Evolutionary conservation across 208 protist species (phyloP).

Genomic region (Trypanosoma melophagium): DNA sequence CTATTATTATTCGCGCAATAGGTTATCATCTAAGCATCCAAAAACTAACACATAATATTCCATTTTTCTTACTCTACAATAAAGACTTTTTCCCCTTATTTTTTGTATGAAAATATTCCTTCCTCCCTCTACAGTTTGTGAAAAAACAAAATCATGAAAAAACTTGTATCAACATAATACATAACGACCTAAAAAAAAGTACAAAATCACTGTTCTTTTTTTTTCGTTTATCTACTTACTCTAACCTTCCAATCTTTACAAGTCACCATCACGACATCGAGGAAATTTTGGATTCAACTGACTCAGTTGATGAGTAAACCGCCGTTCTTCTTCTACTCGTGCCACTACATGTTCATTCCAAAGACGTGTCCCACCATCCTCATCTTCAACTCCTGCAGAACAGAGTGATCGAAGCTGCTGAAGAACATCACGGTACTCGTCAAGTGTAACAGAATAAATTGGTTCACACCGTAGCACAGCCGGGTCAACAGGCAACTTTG

Average conservation of each 20-base stretch:
- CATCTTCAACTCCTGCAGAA: background rate
- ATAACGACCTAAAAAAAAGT: background rate
- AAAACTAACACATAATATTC: too few species aligned
- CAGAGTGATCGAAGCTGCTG: background rate
- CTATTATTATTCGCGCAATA: too few species aligned
- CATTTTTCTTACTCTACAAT: too few species aligned
- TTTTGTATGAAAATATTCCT: too few species aligned
- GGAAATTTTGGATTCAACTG: background rate
- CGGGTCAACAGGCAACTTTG: slow-evolving; percentile 7
- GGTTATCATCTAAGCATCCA: too few species aligned
- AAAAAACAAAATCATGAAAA: too few species aligned
- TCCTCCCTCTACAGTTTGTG: too few species aligned
- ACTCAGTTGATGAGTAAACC: slow-evolving; percentile 16
- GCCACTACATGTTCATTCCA: slow-evolving; percentile 28
- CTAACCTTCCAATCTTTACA: background rate
- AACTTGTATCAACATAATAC: too few species aligned
- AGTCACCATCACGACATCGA: background rate
- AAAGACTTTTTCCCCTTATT: too few species aligned
- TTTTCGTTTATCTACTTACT: background rate
- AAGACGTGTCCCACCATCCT: slow-evolving; percentile 21
- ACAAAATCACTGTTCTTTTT: slow-evolving; percentile 12
- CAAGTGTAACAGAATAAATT: slow-evolving; percentile 27
- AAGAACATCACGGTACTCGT: slow-evolving; percentile 22
- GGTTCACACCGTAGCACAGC: slow-evolving; percentile 17
- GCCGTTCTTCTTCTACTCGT: slow-evolving; percentile 19